These are phyloP conservation scores for Cercospora citrullina DNA, from an alignment of 2,329 filamentous ascomycete species.

Conservation along the genomic window DNA sequence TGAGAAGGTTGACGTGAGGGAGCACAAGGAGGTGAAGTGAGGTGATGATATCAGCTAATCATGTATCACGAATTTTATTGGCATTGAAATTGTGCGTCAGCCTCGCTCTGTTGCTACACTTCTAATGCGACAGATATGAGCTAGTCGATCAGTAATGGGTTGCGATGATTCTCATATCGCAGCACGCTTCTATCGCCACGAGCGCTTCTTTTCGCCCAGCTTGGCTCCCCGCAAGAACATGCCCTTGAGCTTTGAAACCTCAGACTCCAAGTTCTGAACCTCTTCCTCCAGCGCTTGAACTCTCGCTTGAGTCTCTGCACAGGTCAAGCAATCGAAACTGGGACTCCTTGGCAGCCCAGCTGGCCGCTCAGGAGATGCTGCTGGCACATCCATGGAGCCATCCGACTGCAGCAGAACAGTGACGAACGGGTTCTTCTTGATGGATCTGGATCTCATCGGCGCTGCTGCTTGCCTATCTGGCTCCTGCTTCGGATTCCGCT, in stretches of 20 bases:
- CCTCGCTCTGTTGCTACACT: not conserved
- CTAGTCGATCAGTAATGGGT: not conserved
- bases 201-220: slow-evolving; percentile 13
- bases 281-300: slow-evolving; percentile 31
- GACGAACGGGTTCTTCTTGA: slow-evolving; percentile 15
- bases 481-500: not conserved
- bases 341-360: not conserved
- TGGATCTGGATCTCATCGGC: not conserved
- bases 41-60: not conserved
- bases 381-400: slow-evolving; percentile 5
- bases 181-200: slow-evolving; percentile 26
- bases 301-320: slow-evolving; percentile 23
- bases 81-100: not conserved
- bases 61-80: not conserved
- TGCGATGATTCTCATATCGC: not conserved
- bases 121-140: not conserved
- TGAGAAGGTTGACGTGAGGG: slow-evolving; percentile 6
- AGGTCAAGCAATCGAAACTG: slow-evolving; percentile 19
- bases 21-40: slow-evolving; percentile 13
- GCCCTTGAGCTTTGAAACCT: slow-evolving; percentile 32
- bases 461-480: not conserved
- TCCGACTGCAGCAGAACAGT: slow-evolving; percentile 8
- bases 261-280: slow-evolving; percentile 32
- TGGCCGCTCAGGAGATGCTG: not conserved
- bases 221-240: slow-evolving; percentile 30